A percentile compares a stretch with the other conserved stretches of the same genome.
phyloP scores from a whole-genome alignment of 1,284 basidiomycete genomes.

The Agroathelia rolfsii region DNA sequence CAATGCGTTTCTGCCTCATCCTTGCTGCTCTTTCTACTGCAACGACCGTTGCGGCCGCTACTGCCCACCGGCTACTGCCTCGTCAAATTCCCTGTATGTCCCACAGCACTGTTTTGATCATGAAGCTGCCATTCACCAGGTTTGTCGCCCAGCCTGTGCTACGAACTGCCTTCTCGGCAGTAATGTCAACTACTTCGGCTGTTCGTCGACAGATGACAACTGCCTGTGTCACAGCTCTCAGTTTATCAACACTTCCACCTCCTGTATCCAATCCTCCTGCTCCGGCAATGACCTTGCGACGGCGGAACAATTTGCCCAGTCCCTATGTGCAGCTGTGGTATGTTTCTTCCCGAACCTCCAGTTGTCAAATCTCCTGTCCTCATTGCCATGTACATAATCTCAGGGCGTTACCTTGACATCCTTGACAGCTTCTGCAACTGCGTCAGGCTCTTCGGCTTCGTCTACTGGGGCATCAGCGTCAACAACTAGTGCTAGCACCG shows the following conservation, averaged over 20 bases:
- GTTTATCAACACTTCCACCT: constrained; percentile 37
- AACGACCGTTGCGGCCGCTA: constrained; percentile 28
- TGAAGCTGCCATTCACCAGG: background rate
- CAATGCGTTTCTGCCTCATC: constrained; percentile 46
- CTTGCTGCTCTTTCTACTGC: constrained; percentile 31
- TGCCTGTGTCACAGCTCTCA: constrained; percentile 41
- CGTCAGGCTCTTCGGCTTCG: constrained; percentile 9
- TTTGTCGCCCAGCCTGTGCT: constrained; percentile 35
- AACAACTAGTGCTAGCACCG: constrained; percentile 6
- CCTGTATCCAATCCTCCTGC: constrained; percentile 38
- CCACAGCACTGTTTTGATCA: background rate
- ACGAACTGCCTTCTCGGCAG: constrained; percentile 31
- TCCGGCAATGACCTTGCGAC: constrained; percentile 32
- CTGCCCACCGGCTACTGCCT: constrained; percentile 14
- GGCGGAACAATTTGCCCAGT: constrained; percentile 33
- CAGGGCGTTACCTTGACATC: constrained; percentile 41
- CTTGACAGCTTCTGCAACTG: constrained; percentile 10
- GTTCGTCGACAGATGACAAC: constrained; percentile 30
- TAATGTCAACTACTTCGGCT: constrained; percentile 31
- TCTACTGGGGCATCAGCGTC: constrained; percentile 10
- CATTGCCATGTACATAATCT: too few species aligned
- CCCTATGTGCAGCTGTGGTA: constrained; percentile 41
- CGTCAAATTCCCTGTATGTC: constrained; percentile 32
- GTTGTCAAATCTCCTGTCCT: constrained; percentile 1
- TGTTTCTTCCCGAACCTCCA: constrained; percentile 16